These are phyloP conservation scores for Hypoxylon sp. DNA, from an alignment of 2,329 filamentous ascomycete genomes.

Conservation along the genomic window DNA sequence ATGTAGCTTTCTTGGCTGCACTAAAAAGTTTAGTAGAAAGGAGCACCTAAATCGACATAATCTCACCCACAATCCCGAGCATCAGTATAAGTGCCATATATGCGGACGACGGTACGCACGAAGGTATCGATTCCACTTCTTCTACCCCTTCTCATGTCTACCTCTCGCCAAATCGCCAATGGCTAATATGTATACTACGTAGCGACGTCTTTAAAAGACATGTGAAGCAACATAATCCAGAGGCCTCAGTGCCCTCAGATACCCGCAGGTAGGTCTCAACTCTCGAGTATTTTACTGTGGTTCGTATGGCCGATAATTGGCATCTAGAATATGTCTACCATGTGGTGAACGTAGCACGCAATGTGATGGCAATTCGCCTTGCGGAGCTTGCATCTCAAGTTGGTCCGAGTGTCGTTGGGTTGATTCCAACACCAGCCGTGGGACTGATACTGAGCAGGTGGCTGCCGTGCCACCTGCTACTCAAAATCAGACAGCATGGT, in stretches of 20 bases:
- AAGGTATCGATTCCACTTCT: conserved; percentile 33
- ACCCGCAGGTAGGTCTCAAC: conserved; percentile 3
- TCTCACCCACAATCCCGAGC: conserved; percentile 38
- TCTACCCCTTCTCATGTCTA: no score
- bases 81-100: conserved; percentile 40
- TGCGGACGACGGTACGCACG: conserved; percentile 41
- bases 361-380: conserved; percentile 38
- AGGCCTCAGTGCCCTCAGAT: conserved; percentile 14
- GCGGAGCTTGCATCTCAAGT: conserved; percentile 31
- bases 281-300: not conserved
- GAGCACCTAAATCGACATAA: conserved; percentile 42
- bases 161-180: no score
- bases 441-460: conserved; percentile 1
- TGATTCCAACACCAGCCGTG: conserved; percentile 4
- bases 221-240: conserved; percentile 37
- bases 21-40: conserved; percentile 40
- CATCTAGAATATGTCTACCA: conserved; percentile 30
- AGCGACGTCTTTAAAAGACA: conserved; percentile 43
- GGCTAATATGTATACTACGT: not conserved
- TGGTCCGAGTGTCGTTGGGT: conserved; percentile 33
- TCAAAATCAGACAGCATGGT: conserved; percentile 11
- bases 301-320: conserved; percentile 4
- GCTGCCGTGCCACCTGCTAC: not conserved
- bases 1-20: conserved; percentile 36
- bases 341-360: conserved; percentile 37